Conservation (phyloP, 208 protist genomes). For the Acanthamoeba culbertsoni region DNA sequence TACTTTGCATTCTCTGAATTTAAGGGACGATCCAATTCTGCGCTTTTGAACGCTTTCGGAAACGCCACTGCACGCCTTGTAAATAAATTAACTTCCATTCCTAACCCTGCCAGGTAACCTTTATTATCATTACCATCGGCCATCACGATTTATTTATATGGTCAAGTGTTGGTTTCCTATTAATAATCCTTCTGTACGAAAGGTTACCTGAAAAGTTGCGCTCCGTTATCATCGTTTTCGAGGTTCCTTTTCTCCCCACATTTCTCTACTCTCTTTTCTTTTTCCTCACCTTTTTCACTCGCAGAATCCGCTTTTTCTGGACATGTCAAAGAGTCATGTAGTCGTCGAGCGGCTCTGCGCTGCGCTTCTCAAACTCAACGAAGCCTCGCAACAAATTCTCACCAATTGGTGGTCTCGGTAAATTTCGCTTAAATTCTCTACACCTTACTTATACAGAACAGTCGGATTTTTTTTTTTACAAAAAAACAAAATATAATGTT, state of each 20-base stretch:
- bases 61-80: conserved; percentile 39
- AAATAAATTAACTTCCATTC: background rate
- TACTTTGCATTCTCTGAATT: too few species aligned
- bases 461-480: too few species aligned
- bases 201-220: background rate
- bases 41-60: conserved; percentile 6
- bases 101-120: background rate
- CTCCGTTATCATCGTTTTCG: background rate
- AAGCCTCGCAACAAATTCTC: background rate
- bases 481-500: background rate
- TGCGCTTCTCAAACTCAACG: background rate
- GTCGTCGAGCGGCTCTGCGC: background rate
- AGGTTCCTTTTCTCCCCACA: background rate
- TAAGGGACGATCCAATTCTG: background rate
- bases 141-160: background rate
- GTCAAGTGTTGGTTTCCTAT: background rate
- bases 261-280: background rate
- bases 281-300: background rate
- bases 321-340: background rate
- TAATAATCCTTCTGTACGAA: background rate
- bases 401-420: background rate
- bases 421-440: background rate
- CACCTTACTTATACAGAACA: too few species aligned
- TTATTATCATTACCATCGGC: background rate
- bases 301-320: conserved; percentile 21